Evolutionary conservation across 2,329 filamentous ascomycete genomes (phyloP).

Genomic region (Penicillium palitans): DNA sequence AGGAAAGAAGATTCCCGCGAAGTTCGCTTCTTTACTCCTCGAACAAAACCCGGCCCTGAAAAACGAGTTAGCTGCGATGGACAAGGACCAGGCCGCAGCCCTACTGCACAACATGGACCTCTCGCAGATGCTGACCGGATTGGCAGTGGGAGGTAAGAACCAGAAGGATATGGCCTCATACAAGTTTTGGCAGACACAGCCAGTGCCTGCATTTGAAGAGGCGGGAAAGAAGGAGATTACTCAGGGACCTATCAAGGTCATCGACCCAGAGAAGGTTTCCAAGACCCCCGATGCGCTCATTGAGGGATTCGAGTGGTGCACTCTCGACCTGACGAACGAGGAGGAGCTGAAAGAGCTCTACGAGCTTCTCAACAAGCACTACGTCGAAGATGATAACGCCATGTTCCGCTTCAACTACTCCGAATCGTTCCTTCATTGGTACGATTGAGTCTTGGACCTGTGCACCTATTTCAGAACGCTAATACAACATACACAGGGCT

Average conservation of each 20-base stretch:
- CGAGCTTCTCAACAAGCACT: conserved; percentile 87
- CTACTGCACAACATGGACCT: conserved; percentile 52
- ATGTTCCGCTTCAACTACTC: conserved; percentile 99
- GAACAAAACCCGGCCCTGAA: conserved; percentile 64
- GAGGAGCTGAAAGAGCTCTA: conserved; percentile 84
- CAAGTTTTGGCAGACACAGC: conserved; percentile 98
- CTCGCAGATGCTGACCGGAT: conserved; percentile 51
- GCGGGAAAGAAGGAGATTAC: conserved; percentile 50
- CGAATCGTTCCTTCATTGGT: conserved; percentile 84
- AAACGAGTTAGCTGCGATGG: conserved; percentile 70
- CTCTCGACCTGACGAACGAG: conserved; percentile 78
- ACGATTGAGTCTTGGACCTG: conserved; percentile 19
- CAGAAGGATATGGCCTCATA: conserved; percentile 95
- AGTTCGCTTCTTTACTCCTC: conserved; percentile 44
- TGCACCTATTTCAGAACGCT: neutral
- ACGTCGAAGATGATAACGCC: conserved; percentile 94
- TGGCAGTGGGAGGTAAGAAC: conserved; percentile 78
- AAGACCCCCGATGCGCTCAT: conserved; percentile 74
- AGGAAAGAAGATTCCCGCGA: conserved; percentile 36
- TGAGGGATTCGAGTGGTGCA: conserved; percentile 90
- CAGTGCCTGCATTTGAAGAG: conserved; percentile 76
- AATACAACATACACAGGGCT: conserved; percentile 59
- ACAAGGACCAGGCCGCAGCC: conserved; percentile 59
- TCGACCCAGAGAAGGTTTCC: conserved; percentile 74
- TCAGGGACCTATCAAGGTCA: conserved; percentile 82